Conservation (phyloP, 805 yeast genomes). For the Spathaspora passalidarum region DNA sequence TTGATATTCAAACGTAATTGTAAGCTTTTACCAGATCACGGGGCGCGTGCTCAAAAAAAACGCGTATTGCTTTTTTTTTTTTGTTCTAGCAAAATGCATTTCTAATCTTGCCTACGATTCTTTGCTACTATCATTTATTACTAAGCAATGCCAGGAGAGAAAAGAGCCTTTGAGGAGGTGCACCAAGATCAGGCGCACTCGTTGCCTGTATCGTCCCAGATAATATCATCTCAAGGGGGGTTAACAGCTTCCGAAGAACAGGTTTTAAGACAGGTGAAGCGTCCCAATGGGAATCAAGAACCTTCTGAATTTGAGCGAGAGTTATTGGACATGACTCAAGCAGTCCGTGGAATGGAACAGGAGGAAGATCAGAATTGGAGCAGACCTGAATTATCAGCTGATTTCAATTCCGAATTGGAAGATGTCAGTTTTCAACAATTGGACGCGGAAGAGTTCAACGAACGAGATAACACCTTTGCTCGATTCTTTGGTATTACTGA, state of each 20-base stretch:
- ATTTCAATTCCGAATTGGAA: slow-evolving; percentile 43
- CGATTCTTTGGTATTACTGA: slow-evolving; percentile 91
- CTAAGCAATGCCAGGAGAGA: slow-evolving; percentile 7
- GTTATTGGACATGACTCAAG: slow-evolving; percentile 34
- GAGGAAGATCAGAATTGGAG: slow-evolving; percentile 44
- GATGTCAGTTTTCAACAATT: slow-evolving; percentile 84
- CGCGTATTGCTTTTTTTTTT: not conserved
- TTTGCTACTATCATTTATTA: not conserved
- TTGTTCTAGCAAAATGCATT: not conserved
- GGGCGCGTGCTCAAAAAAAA: not conserved
- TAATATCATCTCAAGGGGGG: slow-evolving; percentile 16
- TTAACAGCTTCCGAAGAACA: slow-evolving; percentile 29
- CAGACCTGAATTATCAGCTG: slow-evolving; percentile 54
- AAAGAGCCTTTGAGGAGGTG: slow-evolving; percentile 10
- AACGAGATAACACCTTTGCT: slow-evolving; percentile 59
- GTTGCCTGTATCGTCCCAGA: slow-evolving; percentile 29
- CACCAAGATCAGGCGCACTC: slow-evolving; percentile 28
- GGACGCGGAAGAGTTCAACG: slow-evolving; percentile 83
- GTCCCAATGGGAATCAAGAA: slow-evolving; percentile 31
- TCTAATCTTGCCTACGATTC: not conserved
- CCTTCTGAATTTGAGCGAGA: slow-evolving; percentile 42
- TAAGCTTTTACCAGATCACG: too few relatives aligned
- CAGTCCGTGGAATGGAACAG: slow-evolving; percentile 19
- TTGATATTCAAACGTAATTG: too few relatives aligned
- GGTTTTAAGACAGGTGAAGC: slow-evolving; percentile 30